Percentiles rank a stretch among this genome's conserved stretches.
phyloP scores from a whole-genome alignment of 2,329 filamentous ascomycete species.

The Calonectria montana region DNA sequence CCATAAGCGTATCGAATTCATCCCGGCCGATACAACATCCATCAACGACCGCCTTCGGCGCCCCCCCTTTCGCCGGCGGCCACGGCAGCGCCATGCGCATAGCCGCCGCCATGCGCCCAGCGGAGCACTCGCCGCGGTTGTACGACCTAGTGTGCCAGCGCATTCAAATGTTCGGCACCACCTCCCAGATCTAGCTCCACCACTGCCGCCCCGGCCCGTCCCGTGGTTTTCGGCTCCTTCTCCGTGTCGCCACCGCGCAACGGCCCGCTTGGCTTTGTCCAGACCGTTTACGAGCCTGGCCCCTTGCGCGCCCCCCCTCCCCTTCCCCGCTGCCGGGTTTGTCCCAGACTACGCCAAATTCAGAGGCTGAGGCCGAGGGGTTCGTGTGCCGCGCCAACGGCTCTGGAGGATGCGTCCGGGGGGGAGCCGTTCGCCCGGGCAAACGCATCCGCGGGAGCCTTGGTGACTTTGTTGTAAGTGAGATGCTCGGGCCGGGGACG shows the following conservation, averaged over 20 bases:
- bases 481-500: slow-evolving; percentile 45
- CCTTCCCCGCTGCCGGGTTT: slow-evolving; percentile 49
- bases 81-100: slow-evolving; percentile 69
- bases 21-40: slow-evolving; percentile 63
- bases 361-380: slow-evolving; percentile 63
- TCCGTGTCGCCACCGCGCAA: slow-evolving; percentile 38
- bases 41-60: slow-evolving; percentile 49
- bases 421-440: slow-evolving; percentile 59
- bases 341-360: slow-evolving; percentile 63
- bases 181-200: slow-evolving; percentile 59
- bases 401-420: slow-evolving; percentile 60
- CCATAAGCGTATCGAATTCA: slow-evolving; percentile 43
- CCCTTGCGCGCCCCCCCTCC: slow-evolving; percentile 47
- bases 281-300: slow-evolving; percentile 59
- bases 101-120: slow-evolving; percentile 64
- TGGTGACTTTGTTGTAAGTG: slow-evolving; percentile 47
- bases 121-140: slow-evolving; percentile 57
- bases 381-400: slow-evolving; percentile 59
- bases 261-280: slow-evolving; percentile 53
- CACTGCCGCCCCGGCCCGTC: slow-evolving; percentile 53
- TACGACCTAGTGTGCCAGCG: slow-evolving; percentile 55
- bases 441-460: slow-evolving; percentile 68
- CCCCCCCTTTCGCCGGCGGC: slow-evolving; percentile 56
- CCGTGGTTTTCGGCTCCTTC: slow-evolving; percentile 51
- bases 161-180: slow-evolving; percentile 62